These are phyloP conservation scores for Eutypella sp. DNA, from an alignment of 2,329 filamentous ascomycete genomes.

Conservation along the genomic window DNA sequence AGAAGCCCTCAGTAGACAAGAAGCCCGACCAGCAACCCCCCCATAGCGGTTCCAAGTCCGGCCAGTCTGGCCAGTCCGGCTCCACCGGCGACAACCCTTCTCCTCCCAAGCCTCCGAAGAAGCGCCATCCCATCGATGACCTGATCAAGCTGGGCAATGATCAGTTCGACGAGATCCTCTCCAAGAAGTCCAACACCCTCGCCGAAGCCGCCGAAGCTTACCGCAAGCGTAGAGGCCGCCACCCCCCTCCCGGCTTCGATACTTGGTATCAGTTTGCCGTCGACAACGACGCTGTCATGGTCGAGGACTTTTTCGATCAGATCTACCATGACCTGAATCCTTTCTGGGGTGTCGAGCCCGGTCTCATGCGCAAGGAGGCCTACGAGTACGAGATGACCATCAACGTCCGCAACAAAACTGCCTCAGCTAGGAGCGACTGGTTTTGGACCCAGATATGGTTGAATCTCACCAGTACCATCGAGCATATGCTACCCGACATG, in stretches of 20 bases:
- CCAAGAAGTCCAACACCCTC: slow-evolving; percentile 38
- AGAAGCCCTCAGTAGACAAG: neutral
- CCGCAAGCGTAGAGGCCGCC: slow-evolving; percentile 40
- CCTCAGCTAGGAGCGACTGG: slow-evolving; percentile 48
- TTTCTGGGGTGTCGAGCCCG: slow-evolving; percentile 49
- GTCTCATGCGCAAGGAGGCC: slow-evolving; percentile 46
- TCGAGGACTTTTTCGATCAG: slow-evolving; percentile 48
- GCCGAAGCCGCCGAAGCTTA: slow-evolving; percentile 41
- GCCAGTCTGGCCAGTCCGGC: slow-evolving; percentile 11
- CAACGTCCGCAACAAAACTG: slow-evolving; percentile 48
- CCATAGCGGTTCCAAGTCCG: too few relatives aligned
- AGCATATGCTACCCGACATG: slow-evolving; percentile 58
- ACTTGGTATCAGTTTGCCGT: slow-evolving; percentile 42
- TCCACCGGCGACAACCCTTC: slow-evolving; percentile 2
- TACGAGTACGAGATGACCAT: slow-evolving; percentile 58
- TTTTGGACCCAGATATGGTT: slow-evolving; percentile 56
- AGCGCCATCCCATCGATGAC: slow-evolving; percentile 39
- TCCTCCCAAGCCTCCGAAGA: neutral
- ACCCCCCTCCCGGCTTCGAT: slow-evolving; percentile 45
- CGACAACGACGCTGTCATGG: slow-evolving; percentile 35
- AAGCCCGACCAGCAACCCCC: too few relatives aligned
- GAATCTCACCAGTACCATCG: slow-evolving; percentile 47
- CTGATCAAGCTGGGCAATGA: slow-evolving; percentile 36
- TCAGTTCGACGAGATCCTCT: slow-evolving; percentile 33
- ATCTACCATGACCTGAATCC: slow-evolving; percentile 48